Conservation (phyloP, 768 basidiomycete genomes). For the Suillus paluster region DNA sequence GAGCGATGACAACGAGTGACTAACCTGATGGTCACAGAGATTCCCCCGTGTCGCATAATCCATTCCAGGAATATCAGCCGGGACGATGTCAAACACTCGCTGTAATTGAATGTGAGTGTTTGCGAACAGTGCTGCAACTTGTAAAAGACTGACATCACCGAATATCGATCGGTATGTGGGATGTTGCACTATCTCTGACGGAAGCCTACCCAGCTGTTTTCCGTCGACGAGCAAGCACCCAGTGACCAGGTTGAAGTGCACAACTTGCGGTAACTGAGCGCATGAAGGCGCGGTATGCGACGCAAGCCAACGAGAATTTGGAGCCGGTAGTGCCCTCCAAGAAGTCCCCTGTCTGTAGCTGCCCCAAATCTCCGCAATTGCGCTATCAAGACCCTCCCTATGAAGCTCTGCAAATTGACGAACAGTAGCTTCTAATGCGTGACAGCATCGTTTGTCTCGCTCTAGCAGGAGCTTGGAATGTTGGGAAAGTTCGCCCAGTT, state of each 20-base stretch:
- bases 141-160: slow-evolving; percentile 18
- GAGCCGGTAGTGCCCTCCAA: slow-evolving; percentile 20
- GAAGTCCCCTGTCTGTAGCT: slow-evolving; percentile 26
- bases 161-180: slow-evolving; percentile 26
- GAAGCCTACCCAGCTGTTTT: slow-evolving; percentile 29
- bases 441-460: slow-evolving; percentile 35
- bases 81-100: slow-evolving; percentile 27
- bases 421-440: slow-evolving; percentile 23
- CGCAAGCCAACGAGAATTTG: slow-evolving; percentile 28
- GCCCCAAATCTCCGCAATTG: slow-evolving; percentile 25
- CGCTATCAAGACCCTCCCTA: slow-evolving; percentile 22
- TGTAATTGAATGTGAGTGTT: slow-evolving; percentile 14
- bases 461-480: slow-evolving; percentile 27
- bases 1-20: background rate
- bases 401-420: slow-evolving; percentile 1
- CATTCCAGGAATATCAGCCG: slow-evolving; percentile 29
- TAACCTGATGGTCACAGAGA: slow-evolving; percentile 24
- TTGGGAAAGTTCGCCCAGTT: slow-evolving; percentile 8
- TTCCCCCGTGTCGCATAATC: slow-evolving; percentile 25
- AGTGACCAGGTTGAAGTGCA: slow-evolving; percentile 28
- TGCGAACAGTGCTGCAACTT: background rate
- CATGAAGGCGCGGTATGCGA: slow-evolving; percentile 17
- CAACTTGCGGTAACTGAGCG: slow-evolving; percentile 22
- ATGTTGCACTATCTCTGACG: slow-evolving; percentile 21
- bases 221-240: slow-evolving; percentile 34